Base-by-base conservation (phyloP, 805 yeast species). In the Suhomyces xylopsoci region DNA sequence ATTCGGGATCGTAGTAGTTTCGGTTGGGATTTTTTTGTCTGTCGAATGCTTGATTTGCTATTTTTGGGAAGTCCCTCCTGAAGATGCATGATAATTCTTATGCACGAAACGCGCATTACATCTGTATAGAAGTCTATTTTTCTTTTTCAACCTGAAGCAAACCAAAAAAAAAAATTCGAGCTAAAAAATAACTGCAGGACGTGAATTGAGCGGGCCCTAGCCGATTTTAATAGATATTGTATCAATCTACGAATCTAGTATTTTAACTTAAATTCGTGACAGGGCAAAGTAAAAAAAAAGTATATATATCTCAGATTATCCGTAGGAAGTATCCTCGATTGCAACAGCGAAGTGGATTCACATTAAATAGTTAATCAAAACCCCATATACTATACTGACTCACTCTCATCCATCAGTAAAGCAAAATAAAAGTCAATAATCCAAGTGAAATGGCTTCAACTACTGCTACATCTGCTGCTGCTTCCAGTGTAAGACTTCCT, bases 401-500 rank as follows among this genome's bases (percentile, higher is more conserved):
- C 14, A 17, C 24, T 17, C 19, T 17, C 12, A 38, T 19, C 6
- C 7, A 38, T 19, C 22, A 38, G 14, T 19, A 9, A 38, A 38
- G 42, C 42, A 38, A 38, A 2, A 38, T 17, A 19, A 38, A 10
- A 14, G 24, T 38, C 22, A 38, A 17, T 17, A 38, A 38, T 17
- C 17, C 14, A 19, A 38, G 24, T 19, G 15, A 38, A 42, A 49
- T 49, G 52, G 34, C 52, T 34, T 40, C 53, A 15, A 12, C 52
- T n/a, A 28, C 47, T 5, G 17, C 51, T 9, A 32, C 48, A 5
- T 10, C 46, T 26, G 24, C 49, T 26, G 24, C 49, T 9, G 36
- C 53, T 24, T 10, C 47, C 5, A 46, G 40, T 34, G 49, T 53
- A 36, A 53, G 42, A 38, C 49, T 53, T 52, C 60, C 60, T 17